Percentiles rank a stretch among this genome's conserved stretches.
Evolutionary conservation across 768 basidiomycete species (phyloP).

Genomic region (Podaxis sp.): DNA sequence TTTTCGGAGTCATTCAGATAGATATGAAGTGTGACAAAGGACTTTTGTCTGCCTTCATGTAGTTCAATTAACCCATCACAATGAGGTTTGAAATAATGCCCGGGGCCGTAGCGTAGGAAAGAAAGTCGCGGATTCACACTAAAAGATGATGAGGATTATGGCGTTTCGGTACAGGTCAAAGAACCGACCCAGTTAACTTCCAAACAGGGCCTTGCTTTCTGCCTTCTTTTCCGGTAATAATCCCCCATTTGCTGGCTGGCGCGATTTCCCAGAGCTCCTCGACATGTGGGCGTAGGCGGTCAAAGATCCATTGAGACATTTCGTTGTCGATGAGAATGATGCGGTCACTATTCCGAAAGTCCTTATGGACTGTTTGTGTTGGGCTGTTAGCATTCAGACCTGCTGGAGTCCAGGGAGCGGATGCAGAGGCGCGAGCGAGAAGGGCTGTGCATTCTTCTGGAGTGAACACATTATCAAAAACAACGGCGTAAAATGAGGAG

Average conservation of each 20-base stretch:
- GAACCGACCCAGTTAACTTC: conserved; percentile 29
- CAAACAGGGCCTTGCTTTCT: conserved; percentile 27
- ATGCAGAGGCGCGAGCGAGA: conserved; percentile 21
- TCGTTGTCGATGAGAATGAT: conserved; percentile 27
- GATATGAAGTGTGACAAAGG: conserved; percentile 38
- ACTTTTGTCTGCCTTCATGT: conserved; percentile 25
- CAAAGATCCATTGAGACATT: conserved; percentile 23
- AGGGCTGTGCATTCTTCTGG: conserved; percentile 31
- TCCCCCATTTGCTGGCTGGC: conserved; percentile 26
- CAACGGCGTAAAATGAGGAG: conserved; percentile 27
- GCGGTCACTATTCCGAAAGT: conserved; percentile 33
- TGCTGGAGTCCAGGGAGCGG: conserved; percentile 30
- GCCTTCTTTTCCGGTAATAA: conserved; percentile 25
- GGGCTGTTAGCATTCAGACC: conserved; percentile 20
- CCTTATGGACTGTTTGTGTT: conserved; percentile 23
- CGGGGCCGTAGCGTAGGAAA: conserved; percentile 39
- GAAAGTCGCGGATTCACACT: conserved; percentile 36
- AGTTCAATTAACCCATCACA: conserved; percentile 32
- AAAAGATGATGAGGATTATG: background rate
- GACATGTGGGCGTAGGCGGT: conserved; percentile 28
- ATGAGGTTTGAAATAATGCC: conserved; percentile 36
- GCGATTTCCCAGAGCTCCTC: conserved; percentile 26
- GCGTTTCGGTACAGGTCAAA: background rate
- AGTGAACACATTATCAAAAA: conserved; percentile 35
- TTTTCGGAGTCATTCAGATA: conserved; percentile 33